These are phyloP conservation scores for Pinus tabuliformis DNA, from an alignment of 75 land plant genomes.

Conservation along the genomic window DNA sequence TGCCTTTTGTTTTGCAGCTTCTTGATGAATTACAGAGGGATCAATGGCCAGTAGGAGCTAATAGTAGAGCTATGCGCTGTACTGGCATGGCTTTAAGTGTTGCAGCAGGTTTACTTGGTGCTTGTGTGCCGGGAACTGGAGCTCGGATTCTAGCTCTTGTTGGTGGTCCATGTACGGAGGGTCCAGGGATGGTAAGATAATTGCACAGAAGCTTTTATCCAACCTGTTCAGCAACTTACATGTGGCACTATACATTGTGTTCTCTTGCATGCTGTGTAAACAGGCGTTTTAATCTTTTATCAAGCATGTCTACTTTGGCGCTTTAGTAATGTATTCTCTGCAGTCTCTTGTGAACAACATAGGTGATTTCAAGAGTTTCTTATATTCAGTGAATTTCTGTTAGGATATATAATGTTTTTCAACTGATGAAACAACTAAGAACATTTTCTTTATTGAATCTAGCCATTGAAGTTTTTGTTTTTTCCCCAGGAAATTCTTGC, in stretches of 20 bases:
- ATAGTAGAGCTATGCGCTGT: slow-evolving; percentile 73
- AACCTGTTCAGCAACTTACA: neutral
- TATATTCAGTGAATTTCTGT: too few relatives aligned
- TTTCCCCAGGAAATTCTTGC: too few relatives aligned
- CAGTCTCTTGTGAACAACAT: too few relatives aligned
- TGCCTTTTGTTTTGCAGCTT: slow-evolving; percentile 35
- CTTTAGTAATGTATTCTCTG: too few relatives aligned
- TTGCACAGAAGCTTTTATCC: neutral
- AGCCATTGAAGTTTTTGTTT: too few relatives aligned
- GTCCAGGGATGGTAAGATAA: slow-evolving; percentile 81
- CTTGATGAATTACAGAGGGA: slow-evolving; percentile 92
- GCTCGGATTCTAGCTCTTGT: slow-evolving; percentile 93
- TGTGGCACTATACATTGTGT: neutral
- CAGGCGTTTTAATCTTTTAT: neutral
- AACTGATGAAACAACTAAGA: too few relatives aligned
- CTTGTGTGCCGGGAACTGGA: slow-evolving; percentile 95
- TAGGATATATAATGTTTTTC: too few relatives aligned
- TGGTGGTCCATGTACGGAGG: slow-evolving; percentile 98
- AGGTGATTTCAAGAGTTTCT: too few relatives aligned
- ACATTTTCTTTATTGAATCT: too few relatives aligned
- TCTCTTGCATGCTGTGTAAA: neutral
- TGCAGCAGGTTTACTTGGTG: slow-evolving; percentile 87
- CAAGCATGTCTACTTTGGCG: neutral
- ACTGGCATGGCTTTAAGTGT: slow-evolving; percentile 94
- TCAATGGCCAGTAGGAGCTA: slow-evolving; percentile 88